Base-by-base conservation (phyloP, 2,329 filamentous ascomycete species). In the Pyrenophora teres region DNA sequence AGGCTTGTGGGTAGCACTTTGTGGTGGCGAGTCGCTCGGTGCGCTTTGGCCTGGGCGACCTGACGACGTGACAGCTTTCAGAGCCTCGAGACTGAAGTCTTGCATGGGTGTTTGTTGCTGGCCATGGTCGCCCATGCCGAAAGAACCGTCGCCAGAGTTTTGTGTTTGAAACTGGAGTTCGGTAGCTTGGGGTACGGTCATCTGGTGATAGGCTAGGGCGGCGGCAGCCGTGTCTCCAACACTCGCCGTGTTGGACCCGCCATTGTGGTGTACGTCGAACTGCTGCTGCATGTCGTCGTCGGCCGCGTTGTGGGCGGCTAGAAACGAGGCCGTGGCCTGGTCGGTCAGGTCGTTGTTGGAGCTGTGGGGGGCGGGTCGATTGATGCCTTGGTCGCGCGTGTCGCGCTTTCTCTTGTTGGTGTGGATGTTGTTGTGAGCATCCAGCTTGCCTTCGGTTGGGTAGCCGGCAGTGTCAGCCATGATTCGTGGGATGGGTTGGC, bases 181-280 rank as follows among this genome's bases (percentile, higher is more conserved):
- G 3, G 81, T 83, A 8, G 80, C 76, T 67, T 82, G 80, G 12
- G 81, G 81, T 16, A 83, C 79, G 12, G 78, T 82, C 80, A 84
- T 83, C 51, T 78, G 78, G 54, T 78, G 77, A 64, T 81, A 82
- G 13, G 76, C 75, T 54, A 80, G 71, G 5, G 78, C 78, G 12
- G 85, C 85, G 16, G 83, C 83, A 42, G 85, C 84, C 35, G 85
- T 87, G 40, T 85, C 85, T 59, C 76, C 79, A 10, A 78, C 77
- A 56, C 71, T 78, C 31, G 77, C 74, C 67, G 70, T 78, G 67
- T 76, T 78, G 49, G 77, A 73, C 37, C 80, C 74, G 48, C 81
- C 81, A 58, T 83, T 85, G 56, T 83, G 81, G 40, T 78, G 76
- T 8, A 71, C 65, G 56, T 75, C 74, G 47, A 77, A 76, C 36